Percentiles rank a stretch among this genome's conserved stretches.
Evolutionary conservation across 768 basidiomycete genomes (phyloP).

Genomic region (Collybia nuda): DNA sequence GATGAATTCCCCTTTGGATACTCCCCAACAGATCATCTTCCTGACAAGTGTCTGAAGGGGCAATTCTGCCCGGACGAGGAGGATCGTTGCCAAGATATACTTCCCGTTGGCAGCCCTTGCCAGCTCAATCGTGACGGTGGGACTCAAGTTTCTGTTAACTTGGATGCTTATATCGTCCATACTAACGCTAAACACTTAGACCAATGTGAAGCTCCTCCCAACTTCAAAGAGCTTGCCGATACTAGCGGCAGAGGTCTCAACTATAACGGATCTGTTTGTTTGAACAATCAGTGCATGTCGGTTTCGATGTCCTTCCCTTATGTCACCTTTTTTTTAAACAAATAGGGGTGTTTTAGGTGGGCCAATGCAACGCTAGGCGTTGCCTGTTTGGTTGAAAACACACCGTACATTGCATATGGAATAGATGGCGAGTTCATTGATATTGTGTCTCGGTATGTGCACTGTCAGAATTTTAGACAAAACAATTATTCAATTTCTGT

Average conservation of each 20-base stretch:
- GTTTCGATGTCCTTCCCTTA: slow-evolving; percentile 21
- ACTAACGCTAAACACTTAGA: slow-evolving; percentile 43
- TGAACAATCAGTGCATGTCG: slow-evolving; percentile 83
- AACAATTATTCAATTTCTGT: background rate
- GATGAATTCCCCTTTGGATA: slow-evolving; percentile 83
- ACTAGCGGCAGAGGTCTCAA: slow-evolving; percentile 66
- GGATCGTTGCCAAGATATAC: slow-evolving; percentile 59
- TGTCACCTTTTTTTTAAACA: too few relatives aligned
- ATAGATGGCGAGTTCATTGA: slow-evolving; percentile 63
- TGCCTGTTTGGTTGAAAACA: slow-evolving; percentile 75
- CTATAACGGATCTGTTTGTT: slow-evolving; percentile 80
- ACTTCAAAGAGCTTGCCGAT: slow-evolving; percentile 64
- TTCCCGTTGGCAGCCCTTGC: slow-evolving; percentile 66
- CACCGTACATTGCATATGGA: slow-evolving; percentile 71
- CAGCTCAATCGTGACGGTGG: slow-evolving; percentile 87
- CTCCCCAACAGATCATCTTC: slow-evolving; percentile 39
- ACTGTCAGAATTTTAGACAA: background rate
- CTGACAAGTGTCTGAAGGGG: slow-evolving; percentile 58
- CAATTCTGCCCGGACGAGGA: slow-evolving; percentile 87
- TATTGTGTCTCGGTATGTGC: slow-evolving; percentile 72
- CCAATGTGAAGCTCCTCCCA: slow-evolving; percentile 71
- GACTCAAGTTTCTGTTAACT: slow-evolving; percentile 13
- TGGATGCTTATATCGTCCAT: background rate
- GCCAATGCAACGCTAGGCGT: slow-evolving; percentile 71
- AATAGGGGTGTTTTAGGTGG: slow-evolving; percentile 47